Conservation (phyloP, 495 filamentous ascomycete species). For the Sporormia fimetaria region DNA sequence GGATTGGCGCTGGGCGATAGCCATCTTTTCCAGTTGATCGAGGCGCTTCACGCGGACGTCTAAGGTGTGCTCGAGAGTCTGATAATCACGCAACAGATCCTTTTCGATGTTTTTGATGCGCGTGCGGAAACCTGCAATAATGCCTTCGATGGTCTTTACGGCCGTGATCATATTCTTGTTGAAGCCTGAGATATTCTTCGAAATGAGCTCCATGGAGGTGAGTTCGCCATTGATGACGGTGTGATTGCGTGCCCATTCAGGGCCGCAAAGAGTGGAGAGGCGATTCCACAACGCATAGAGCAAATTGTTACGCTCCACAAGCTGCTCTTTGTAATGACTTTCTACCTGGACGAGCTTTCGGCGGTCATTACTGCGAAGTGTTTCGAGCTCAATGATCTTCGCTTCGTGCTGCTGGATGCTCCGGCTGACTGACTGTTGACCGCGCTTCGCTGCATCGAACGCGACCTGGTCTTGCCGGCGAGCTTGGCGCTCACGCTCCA, state of each 20-base stretch:
- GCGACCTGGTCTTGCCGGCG: slow-evolving; percentile 75
- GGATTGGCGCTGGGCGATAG: slow-evolving; percentile 30
- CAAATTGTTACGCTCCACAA: slow-evolving; percentile 79
- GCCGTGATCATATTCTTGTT: slow-evolving; percentile 77
- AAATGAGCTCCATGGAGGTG: slow-evolving; percentile 68
- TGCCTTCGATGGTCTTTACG: slow-evolving; percentile 74
- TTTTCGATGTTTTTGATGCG: slow-evolving; percentile 76
- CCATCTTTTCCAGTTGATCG: slow-evolving; percentile 71
- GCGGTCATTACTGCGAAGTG: slow-evolving; percentile 56
- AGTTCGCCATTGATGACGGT: slow-evolving; percentile 78
- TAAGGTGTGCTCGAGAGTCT: slow-evolving; percentile 69
- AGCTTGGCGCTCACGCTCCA: slow-evolving; percentile 80
- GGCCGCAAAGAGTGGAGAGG: slow-evolving; percentile 72
- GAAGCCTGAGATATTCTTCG: slow-evolving; percentile 66
- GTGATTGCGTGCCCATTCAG: slow-evolving; percentile 85
- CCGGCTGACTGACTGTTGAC: slow-evolving; percentile 69
- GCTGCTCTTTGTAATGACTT: slow-evolving; percentile 67
- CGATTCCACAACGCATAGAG: slow-evolving; percentile 79
- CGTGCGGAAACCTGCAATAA: slow-evolving; percentile 68
- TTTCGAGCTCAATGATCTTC: slow-evolving; percentile 75
- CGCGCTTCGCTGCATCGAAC: slow-evolving; percentile 76
- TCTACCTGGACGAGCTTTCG: slow-evolving; percentile 64
- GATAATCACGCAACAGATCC: slow-evolving; percentile 81
- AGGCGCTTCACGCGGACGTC: slow-evolving; percentile 70
- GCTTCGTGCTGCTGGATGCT: slow-evolving; percentile 74